A percentile compares a stretch with the other conserved stretches of the same genome.
Evolutionary conservation across 169 alveolate species (phyloP).

Genomic region (Plasmodium knowlesi): DNA sequence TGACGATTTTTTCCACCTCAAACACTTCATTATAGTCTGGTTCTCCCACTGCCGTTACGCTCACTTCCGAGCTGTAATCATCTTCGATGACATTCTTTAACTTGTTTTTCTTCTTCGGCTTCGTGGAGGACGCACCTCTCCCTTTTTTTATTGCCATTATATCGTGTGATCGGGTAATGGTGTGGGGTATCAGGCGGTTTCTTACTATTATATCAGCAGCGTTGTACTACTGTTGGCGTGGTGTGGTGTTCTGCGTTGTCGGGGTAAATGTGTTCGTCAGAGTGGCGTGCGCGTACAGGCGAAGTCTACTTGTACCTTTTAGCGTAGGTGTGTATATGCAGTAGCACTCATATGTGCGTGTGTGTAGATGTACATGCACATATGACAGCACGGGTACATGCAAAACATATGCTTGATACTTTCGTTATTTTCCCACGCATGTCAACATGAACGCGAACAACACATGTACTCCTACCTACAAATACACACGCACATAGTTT

Average conservation of each 20-base stretch:
- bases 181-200: background rate
- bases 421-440: background rate
- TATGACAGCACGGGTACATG: background rate
- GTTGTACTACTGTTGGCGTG: background rate
- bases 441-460: background rate
- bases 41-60: conserved; percentile 36
- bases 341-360: background rate
- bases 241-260: background rate
- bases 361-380: too few species aligned
- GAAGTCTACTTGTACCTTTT: background rate
- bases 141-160: conserved; percentile 30
- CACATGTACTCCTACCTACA: background rate
- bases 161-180: background rate
- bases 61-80: conserved; percentile 37
- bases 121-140: conserved; percentile 2
- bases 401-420: background rate
- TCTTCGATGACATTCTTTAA: conserved; percentile 13
- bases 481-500: background rate
- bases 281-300: background rate
- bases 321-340: background rate
- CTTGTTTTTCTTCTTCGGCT: conserved; percentile 4
- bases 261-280: background rate
- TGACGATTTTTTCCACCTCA: conserved; percentile 60
- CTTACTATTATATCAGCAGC: background rate
- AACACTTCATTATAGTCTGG: conserved; percentile 71